phyloP scores from a whole-genome alignment of 148 eudicot species.

The Dysphania ambrosioides region DNA sequence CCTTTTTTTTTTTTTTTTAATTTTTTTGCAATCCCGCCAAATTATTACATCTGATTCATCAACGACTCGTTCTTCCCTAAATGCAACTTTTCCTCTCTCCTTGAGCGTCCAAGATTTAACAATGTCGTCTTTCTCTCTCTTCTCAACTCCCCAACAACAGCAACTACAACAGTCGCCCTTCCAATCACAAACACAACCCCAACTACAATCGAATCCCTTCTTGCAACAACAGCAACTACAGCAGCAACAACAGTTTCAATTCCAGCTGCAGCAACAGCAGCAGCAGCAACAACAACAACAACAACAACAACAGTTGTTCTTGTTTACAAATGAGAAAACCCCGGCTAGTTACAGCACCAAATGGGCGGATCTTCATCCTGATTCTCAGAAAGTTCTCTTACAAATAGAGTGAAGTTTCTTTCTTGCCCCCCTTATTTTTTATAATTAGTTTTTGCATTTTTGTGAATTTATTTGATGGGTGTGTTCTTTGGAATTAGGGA shows the following conservation, averaged over 20 bases:
- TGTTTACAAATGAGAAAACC: constrained; percentile 72
- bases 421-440: not conserved
- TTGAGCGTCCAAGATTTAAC: constrained; percentile 8
- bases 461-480: not conserved
- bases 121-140: constrained; percentile 53
- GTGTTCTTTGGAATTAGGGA: constrained; percentile 42
- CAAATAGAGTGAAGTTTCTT: constrained; percentile 62
- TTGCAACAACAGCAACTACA: constrained; percentile 41
- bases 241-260: constrained; percentile 31
- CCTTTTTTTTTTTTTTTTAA: not conserved
- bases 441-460: not conserved
- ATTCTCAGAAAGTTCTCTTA: constrained; percentile 72
- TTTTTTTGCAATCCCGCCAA: constrained; percentile 7
- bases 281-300: constrained; percentile 50
- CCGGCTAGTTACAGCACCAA: constrained; percentile 81
- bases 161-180: constrained; percentile 28
- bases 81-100: constrained; percentile 6
- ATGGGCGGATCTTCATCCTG: constrained; percentile 95
- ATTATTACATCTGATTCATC: not conserved
- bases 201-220: constrained; percentile 30
- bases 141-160: constrained; percentile 59
- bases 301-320: constrained; percentile 62
- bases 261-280: constrained; percentile 32
- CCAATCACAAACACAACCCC: constrained; percentile 32
- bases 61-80: not conserved